Base-by-base conservation (phyloP, 805 yeast genomes). In the Candida incommunis region DNA sequence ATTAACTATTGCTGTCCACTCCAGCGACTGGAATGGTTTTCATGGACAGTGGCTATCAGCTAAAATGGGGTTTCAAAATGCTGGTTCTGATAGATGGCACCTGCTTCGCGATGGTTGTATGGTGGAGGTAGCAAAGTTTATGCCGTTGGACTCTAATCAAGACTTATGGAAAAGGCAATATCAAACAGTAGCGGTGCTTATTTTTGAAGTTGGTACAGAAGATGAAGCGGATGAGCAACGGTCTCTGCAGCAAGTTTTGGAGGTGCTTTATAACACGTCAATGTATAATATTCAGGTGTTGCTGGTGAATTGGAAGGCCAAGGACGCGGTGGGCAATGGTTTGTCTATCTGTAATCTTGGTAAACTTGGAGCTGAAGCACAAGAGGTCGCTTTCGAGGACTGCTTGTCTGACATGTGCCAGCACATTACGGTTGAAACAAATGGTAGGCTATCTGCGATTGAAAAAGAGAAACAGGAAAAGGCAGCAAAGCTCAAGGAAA, bases 161-260 rank as follows among this genome's bases (percentile, higher is more conserved):
- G 27, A 25, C 13, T 7, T 25, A 9, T 9, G 13, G 13, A n/a
- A n/a, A n/a, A n/a, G n/a, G n/a, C 27, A 25, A 13, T 25, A 25
- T 13, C 27, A 13, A 7, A 7, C 27, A 25, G 71, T 3, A 64
- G 70, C 1, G 67, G 13, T 73, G 44, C 45, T 78, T 3, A 49
- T 78, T 2, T 65, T 76, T 52, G 78, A 75, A 50, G 66, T 78
- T 50, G 82, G 82, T 2, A 52, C 70, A 22, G 52, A 63, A 2
- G 53, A 57, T 20, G 44, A 51, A 5, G 53, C 47, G 3, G 52
- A 50, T n/a, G 78, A 72, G 47, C 53, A 62, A 22, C 47, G 48
- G 3, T 59, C 64, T 4, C 56, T 74, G 26, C 51, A 48, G 15
- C 67, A 67, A 47, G 56, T 71, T 3, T 45, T 65, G 3, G 54